A percentile compares a stretch with the other conserved stretches of the same genome.
These are phyloP conservation scores for Termitomyces sp. DNA, from an alignment of 1,284 basidiomycete genomes.

Conservation along the genomic window DNA sequence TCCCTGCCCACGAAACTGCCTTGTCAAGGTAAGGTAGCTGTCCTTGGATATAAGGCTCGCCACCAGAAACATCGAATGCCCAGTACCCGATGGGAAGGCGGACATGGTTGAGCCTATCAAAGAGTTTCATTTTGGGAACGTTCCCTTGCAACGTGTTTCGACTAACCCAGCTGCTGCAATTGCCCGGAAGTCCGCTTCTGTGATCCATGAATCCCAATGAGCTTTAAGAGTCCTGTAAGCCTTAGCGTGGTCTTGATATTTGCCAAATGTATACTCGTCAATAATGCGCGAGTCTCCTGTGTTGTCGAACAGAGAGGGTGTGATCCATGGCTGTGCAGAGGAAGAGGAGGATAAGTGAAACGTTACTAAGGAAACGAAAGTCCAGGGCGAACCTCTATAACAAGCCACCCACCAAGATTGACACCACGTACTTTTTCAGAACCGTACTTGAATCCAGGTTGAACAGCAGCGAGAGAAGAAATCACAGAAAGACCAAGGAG, in stretches of 20 bases:
- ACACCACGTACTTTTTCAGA: slow-evolving; percentile 63
- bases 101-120: slow-evolving; percentile 70
- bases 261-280: slow-evolving; percentile 86
- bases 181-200: slow-evolving; percentile 68
- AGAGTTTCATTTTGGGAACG: slow-evolving; percentile 3
- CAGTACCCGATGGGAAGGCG: slow-evolving; percentile 89
- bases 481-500: slow-evolving; percentile 20
- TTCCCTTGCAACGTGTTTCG: not conserved
- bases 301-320: slow-evolving; percentile 78
- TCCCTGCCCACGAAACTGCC: slow-evolving; percentile 76
- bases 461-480: slow-evolving; percentile 26
- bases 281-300: slow-evolving; percentile 66
- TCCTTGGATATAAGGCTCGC: slow-evolving; percentile 86
- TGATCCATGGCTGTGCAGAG: slow-evolving; percentile 70
- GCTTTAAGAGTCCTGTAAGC: slow-evolving; percentile 48
- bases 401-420: slow-evolving; percentile 78
- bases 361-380: not conserved
- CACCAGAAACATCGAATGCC: slow-evolving; percentile 80
- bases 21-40: slow-evolving; percentile 69
- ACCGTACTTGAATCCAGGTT: slow-evolving; percentile 47
- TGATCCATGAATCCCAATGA: slow-evolving; percentile 84
- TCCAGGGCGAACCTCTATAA: slow-evolving; percentile 54
- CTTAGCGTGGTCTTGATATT: slow-evolving; percentile 47
- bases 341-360: not conserved
- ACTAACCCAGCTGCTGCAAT: slow-evolving; percentile 71